Conservation (phyloP, 108 stramenopile genomes). For the Nannochloropsis gaditana region DNA sequence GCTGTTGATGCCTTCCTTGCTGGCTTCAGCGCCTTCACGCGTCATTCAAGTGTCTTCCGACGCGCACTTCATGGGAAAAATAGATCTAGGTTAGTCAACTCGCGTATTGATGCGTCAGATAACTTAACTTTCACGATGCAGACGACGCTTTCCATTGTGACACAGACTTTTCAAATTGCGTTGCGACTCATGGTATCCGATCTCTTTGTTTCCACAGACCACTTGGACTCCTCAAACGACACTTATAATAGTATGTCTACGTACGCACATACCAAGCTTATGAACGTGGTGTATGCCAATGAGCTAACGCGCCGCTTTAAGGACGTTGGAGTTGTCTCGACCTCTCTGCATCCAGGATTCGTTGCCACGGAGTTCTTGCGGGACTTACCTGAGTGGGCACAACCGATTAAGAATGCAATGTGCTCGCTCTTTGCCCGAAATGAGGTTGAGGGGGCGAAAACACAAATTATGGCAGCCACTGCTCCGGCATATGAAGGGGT, state of each 20-base stretch:
- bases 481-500: neutral
- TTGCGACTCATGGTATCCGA: neutral
- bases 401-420: neutral
- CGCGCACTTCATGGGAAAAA: neutral
- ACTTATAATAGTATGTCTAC: conserved; percentile 7
- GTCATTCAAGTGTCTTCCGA: conserved; percentile 8
- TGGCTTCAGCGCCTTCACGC: conserved; percentile 10
- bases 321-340: neutral
- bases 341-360: conserved; percentile 1
- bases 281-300: conserved; percentile 24
- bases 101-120: neutral
- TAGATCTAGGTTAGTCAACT: neutral
- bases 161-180: neutral
- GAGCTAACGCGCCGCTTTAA: conserved; percentile 22
- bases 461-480: neutral
- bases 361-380: neutral
- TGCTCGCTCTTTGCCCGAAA: neutral
- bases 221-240: conserved; percentile 18
- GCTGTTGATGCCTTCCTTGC: neutral
- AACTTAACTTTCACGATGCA: neutral
- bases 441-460: conserved; percentile 11
- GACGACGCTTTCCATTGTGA: neutral
- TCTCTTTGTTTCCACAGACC: neutral
- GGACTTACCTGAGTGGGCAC: neutral
- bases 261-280: conserved; percentile 24